Evolutionary conservation across 1,284 basidiomycete species (phyloP).

Genomic region (Acaromyces ingoldii): DNA sequence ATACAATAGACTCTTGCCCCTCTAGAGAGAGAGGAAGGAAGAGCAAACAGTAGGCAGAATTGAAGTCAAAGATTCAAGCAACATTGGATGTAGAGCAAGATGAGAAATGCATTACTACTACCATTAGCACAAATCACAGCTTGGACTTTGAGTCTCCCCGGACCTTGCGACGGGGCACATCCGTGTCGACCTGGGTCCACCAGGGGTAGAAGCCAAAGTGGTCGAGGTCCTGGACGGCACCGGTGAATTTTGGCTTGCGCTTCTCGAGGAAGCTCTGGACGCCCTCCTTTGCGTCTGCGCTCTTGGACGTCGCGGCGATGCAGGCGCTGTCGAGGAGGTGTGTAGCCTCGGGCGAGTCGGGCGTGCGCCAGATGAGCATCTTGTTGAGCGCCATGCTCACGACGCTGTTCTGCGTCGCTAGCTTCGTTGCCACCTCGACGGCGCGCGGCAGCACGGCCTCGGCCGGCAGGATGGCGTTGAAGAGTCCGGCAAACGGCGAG

Average conservation of each 20-base stretch:
- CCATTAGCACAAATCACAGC: too few species aligned
- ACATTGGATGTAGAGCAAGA: too few species aligned
- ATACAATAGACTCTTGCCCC: too few species aligned
- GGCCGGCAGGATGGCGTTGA: slow-evolving; percentile 14
- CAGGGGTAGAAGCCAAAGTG: slow-evolving; percentile 34
- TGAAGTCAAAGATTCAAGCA: too few species aligned
- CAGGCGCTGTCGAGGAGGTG: slow-evolving; percentile 31
- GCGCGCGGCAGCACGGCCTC: slow-evolving; percentile 21
- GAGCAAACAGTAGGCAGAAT: too few species aligned
- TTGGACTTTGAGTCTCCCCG: too few species aligned
- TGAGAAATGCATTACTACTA: too few species aligned
- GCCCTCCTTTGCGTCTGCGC: slow-evolving; percentile 28
- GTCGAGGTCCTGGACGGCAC: slow-evolving; percentile 25
- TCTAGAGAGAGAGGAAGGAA: too few species aligned
- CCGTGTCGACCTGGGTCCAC: slow-evolving; percentile 34
- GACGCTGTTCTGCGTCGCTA: slow-evolving; percentile 23
- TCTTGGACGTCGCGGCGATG: slow-evolving; percentile 21
- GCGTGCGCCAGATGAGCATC: slow-evolving; percentile 25
- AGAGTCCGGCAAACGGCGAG: slow-evolving; percentile 16
- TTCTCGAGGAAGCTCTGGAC: slow-evolving; percentile 34
- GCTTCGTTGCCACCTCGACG: slow-evolving; percentile 22
- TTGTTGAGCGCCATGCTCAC: slow-evolving; percentile 39
- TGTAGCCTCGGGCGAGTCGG: slow-evolving; percentile 25
- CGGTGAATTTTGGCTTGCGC: slow-evolving; percentile 20
- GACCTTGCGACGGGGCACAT: too few species aligned